A percentile compares a stretch with the other conserved stretches of the same genome.
phyloP scores from a whole-genome alignment of 179 eudicot species.

The Silene noctiflora region DNA sequence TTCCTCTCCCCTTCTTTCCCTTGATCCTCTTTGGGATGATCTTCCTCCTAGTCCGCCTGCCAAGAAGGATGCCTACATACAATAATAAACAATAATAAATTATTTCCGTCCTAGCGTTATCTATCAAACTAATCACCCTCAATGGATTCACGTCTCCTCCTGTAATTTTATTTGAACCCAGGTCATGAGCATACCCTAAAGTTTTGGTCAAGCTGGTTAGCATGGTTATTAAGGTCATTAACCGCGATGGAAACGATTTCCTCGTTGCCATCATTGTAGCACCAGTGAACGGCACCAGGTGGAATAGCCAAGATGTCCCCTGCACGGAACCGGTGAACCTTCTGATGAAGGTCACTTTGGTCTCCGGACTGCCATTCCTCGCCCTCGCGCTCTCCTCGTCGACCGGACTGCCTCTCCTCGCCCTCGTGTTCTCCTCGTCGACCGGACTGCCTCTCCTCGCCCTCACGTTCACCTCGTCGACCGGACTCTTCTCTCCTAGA shows the following conservation, averaged over 20 bases:
- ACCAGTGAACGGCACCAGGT: constrained; percentile 63
- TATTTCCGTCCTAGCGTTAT: too few relatives aligned
- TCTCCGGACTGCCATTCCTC: constrained; percentile 9
- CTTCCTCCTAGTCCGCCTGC: constrained; percentile 43
- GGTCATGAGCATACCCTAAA: constrained; percentile 36
- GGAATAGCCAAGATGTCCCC: constrained; percentile 75
- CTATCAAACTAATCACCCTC: too few relatives aligned
- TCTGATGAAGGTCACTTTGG: constrained; percentile 57
- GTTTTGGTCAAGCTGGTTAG: constrained; percentile 67
- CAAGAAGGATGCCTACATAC: constrained; percentile 44
- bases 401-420: constrained; percentile 8
- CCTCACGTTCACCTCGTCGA: constrained; percentile 18
- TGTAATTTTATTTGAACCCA: too few relatives aligned
- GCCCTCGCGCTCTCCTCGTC: constrained; percentile 14
- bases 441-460: constrained; percentile 8
- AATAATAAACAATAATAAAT: too few relatives aligned
- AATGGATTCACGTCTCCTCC: too few relatives aligned
- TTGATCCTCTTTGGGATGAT: constrained; percentile 12
- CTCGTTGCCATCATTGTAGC: constrained; percentile 59
- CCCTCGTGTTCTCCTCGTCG: constrained; percentile 15
- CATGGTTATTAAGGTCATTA: constrained; percentile 59
- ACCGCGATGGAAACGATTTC: constrained; percentile 49
- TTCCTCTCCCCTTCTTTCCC: not conserved
- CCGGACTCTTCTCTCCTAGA: constrained; percentile 2
- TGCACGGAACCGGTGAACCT: constrained; percentile 48